Conservation (phyloP, 2,329 filamentous ascomycete species). For the Nothophoma quercina region DNA sequence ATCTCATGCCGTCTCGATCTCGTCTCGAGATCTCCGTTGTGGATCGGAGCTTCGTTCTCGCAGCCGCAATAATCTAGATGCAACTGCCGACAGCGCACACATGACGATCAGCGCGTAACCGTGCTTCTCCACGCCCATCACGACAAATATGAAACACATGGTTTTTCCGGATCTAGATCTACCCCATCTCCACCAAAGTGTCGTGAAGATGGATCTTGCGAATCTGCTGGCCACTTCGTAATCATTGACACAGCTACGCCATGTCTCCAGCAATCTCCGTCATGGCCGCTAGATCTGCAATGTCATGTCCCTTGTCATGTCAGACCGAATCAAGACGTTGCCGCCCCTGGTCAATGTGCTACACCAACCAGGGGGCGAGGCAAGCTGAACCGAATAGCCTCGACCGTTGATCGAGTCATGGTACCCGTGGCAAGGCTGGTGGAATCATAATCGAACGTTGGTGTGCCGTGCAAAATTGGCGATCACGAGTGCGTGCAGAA, state of each 20-base stretch:
- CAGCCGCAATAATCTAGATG: not conserved
- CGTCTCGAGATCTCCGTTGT: not conserved
- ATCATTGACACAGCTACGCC: not conserved
- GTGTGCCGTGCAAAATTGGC: constrained; percentile 1
- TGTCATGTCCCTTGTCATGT: constrained; percentile 9
- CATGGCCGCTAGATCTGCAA: not conserved
- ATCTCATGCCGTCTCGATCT: not conserved
- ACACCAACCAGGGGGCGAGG: not conserved
- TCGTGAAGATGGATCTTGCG: not conserved
- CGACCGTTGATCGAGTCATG: constrained; percentile 10
- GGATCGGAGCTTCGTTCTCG: not conserved
- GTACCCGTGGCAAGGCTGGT: not conserved
- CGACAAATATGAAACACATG: not conserved
- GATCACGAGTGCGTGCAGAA: not conserved
- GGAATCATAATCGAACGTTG: constrained; percentile 1
- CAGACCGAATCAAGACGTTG: constrained; percentile 2
- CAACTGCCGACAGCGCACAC: not conserved
- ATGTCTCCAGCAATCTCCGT: constrained; percentile 12
- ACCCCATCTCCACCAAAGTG: not conserved
- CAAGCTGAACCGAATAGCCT: not conserved
- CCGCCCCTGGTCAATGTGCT: constrained; percentile 1
- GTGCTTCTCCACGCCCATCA: not conserved
- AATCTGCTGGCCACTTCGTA: not conserved
- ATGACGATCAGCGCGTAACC: not conserved
- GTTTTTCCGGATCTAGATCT: constrained; percentile 15